A percentile compares a stretch with the other conserved stretches of the same genome.
Evolutionary conservation across 352 stramenopile species (phyloP).

Genomic region (Globisporangium sylvaticum): DNA sequence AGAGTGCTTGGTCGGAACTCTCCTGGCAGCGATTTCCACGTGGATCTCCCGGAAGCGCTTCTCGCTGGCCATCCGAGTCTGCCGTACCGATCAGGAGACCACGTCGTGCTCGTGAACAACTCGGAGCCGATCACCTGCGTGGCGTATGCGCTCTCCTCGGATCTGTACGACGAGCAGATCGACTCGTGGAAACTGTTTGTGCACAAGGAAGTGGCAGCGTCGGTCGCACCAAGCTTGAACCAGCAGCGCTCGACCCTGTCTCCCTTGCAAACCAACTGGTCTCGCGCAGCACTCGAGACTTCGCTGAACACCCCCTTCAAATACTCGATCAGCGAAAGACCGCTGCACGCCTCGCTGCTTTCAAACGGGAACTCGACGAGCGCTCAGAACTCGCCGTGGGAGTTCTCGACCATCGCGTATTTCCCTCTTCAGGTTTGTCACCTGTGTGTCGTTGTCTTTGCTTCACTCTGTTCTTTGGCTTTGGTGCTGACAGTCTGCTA

Average conservation of each 20-base stretch:
- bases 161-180: conserved; percentile 81
- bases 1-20: conserved; percentile 52
- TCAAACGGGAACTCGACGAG: conserved; percentile 30
- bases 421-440: conserved; percentile 68
- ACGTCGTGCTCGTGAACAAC: conserved; percentile 92
- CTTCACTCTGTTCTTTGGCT: no score
- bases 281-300: conserved; percentile 51
- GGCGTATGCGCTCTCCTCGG: conserved; percentile 92
- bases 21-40: conserved; percentile 66
- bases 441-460: neutral
- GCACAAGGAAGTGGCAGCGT: conserved; percentile 35
- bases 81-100: conserved; percentile 82
- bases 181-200: conserved; percentile 58
- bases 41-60: conserved; percentile 59
- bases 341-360: conserved; percentile 57
- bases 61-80: conserved; percentile 86
- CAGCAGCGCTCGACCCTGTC: conserved; percentile 15
- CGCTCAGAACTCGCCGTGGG: conserved; percentile 43
- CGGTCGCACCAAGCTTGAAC: conserved; percentile 14
- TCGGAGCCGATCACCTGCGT: conserved; percentile 92
- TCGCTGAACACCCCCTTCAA: conserved; percentile 62
- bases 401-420: conserved; percentile 72
- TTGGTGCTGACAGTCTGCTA: no score
- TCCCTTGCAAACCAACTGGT: conserved; percentile 61
- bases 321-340: conserved; percentile 46